Evolutionary conservation across 768 basidiomycete species (phyloP).

Genomic region (Melanogaster broomeanus): DNA sequence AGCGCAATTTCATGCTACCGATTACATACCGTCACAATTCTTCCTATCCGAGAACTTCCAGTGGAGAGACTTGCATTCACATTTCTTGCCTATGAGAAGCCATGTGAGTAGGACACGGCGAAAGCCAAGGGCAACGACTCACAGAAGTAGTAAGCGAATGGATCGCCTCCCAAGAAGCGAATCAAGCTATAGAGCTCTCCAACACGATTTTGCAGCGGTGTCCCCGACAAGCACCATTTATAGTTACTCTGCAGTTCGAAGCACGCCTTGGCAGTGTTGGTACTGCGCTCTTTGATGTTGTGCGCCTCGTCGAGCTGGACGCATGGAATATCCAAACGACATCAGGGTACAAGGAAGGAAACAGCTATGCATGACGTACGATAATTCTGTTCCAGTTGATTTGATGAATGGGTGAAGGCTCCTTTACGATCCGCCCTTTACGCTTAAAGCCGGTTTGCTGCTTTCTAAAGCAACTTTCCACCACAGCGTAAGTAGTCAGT

Average conservation of each 20-base stretch:
- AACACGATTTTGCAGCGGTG: conserved; percentile 97
- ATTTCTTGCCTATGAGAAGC: conserved; percentile 67
- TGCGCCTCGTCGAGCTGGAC: conserved; percentile 90
- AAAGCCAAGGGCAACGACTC: conserved; percentile 24
- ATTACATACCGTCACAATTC: conserved; percentile 72
- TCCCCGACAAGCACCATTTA: conserved; percentile 96
- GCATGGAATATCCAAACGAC: background rate
- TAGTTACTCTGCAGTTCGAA: conserved; percentile 83
- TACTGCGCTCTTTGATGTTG: conserved; percentile 94
- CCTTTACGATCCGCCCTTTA: conserved; percentile 80
- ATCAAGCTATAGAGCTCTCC: conserved; percentile 97
- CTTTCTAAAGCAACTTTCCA: conserved; percentile 92
- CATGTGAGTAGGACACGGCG: background rate
- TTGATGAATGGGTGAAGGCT: conserved; percentile 82
- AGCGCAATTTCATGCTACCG: background rate
- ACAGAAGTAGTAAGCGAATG: conserved; percentile 93
- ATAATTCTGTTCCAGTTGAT: conserved; percentile 85
- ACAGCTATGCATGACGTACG: conserved; percentile 41
- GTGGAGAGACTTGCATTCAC: conserved; percentile 92
- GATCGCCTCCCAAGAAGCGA: conserved; percentile 90
- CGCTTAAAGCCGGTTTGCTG: conserved; percentile 92
- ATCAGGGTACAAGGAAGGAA: background rate
- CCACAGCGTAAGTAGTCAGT: conserved; percentile 82
- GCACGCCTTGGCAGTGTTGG: conserved; percentile 96
- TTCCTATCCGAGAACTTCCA: conserved; percentile 89